Conservation (phyloP, 441 rosid genomes). For the Omphalea diandra region DNA sequence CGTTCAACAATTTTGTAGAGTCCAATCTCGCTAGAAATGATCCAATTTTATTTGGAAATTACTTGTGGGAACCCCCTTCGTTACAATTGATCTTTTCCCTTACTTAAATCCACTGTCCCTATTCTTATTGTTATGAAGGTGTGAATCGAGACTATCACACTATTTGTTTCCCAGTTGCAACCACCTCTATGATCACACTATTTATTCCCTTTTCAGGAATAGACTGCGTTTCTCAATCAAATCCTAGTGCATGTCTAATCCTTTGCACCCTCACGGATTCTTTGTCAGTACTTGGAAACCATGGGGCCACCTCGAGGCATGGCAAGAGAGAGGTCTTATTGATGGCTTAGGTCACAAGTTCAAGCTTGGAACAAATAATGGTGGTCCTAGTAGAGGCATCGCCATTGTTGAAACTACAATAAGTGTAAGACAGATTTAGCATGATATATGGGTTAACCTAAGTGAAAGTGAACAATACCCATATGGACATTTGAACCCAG, state of each 20-base stretch:
- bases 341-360: slow-evolving; percentile 87
- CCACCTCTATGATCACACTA: slow-evolving; percentile 88
- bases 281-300: slow-evolving; percentile 89
- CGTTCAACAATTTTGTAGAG: too few species aligned
- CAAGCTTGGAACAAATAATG: slow-evolving; percentile 67
- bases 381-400: slow-evolving; percentile 56
- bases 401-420: slow-evolving; percentile 70
- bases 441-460: too few species aligned
- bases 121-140: too few species aligned
- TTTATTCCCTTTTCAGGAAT: slow-evolving; percentile 87
- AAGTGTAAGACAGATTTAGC: slow-evolving; percentile 49
- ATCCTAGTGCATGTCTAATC: slow-evolving; percentile 88
- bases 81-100: too few species aligned
- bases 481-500: too few species aligned
- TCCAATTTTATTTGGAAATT: too few species aligned
- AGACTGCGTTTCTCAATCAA: slow-evolving; percentile 80
- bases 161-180: slow-evolving; percentile 87
- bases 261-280: slow-evolving; percentile 66
- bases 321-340: slow-evolving; percentile 77
- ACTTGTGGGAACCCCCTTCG: too few species aligned
- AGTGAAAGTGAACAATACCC: too few species aligned
- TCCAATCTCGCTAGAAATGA: too few species aligned
- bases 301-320: slow-evolving; percentile 94
- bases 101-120: too few species aligned
- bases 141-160: too few species aligned